phyloP scores from a whole-genome alignment of 2,329 filamentous ascomycete genomes.

The Calonectria pteridis region DNA sequence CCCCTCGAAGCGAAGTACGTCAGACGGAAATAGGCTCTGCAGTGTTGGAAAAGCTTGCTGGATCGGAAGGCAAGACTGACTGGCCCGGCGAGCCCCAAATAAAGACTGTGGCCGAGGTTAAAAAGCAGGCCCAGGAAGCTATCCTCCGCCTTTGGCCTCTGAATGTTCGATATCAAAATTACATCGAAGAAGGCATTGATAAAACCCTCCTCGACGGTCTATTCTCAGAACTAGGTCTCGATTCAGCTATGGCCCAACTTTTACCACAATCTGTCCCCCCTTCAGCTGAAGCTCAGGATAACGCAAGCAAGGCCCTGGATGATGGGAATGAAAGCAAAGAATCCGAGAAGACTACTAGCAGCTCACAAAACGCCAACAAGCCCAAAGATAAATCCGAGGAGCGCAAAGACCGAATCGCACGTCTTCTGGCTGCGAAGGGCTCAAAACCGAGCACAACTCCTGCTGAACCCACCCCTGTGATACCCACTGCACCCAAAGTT shows the following conservation, averaged over 20 bases:
- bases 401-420: constrained; percentile 82
- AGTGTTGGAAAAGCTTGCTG: neutral
- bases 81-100: constrained; percentile 1
- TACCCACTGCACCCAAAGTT: neutral
- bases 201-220: constrained; percentile 70
- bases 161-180: constrained; percentile 79
- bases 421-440: constrained; percentile 79
- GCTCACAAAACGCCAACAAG: constrained; percentile 60
- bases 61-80: neutral
- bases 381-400: constrained; percentile 65
- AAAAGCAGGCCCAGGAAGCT: constrained; percentile 73
- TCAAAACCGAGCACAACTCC: constrained; percentile 58
- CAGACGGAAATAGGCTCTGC: neutral
- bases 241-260: constrained; percentile 44
- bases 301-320: neutral
- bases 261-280: neutral
- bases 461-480: constrained; percentile 17
- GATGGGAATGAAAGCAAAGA: neutral
- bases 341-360: neutral
- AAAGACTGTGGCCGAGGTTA: constrained; percentile 53
- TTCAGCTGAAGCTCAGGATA: neutral
- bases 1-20: neutral
- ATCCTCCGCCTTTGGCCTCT: constrained; percentile 74
- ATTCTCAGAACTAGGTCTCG: constrained; percentile 77
- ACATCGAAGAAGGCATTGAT: constrained; percentile 80